These are phyloP conservation scores for Alternaria angustiovoidea DNA, from an alignment of 2,329 filamentous ascomycete genomes.

Conservation along the genomic window DNA sequence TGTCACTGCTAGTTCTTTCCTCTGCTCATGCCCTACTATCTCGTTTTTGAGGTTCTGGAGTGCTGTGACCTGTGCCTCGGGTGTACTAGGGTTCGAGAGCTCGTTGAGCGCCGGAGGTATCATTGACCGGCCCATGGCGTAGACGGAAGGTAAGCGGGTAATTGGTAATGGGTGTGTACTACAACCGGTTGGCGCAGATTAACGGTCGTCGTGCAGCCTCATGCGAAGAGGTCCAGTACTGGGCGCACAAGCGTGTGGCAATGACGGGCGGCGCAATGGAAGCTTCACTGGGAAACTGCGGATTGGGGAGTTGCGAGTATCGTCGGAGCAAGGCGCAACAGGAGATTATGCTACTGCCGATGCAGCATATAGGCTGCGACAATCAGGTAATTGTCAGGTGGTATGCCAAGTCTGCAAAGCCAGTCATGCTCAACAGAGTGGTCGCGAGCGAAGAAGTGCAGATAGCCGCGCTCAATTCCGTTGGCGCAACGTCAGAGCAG, in stretches of 20 bases:
- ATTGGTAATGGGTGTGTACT: conserved; percentile 16
- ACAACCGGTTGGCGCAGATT: conserved; percentile 18
- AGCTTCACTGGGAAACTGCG: conserved; percentile 6
- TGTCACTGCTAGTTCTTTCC: conserved; percentile 80
- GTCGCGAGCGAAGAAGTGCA: conserved; percentile 6
- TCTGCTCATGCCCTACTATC: conserved; percentile 84
- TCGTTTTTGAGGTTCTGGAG: conserved; percentile 85
- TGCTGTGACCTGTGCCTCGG: conserved; percentile 59
- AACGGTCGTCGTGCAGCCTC: conserved; percentile 13
- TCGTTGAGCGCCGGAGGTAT: conserved; percentile 49
- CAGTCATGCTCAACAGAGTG: neutral
- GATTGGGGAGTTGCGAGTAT: conserved; percentile 7
- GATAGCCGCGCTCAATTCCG: conserved; percentile 12
- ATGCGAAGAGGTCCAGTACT: conserved; percentile 9
- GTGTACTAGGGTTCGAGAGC: conserved; percentile 48
- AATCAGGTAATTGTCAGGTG: neutral
- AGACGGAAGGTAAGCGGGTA: conserved; percentile 8
- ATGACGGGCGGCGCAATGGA: conserved; percentile 8
- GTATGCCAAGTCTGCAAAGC: neutral
- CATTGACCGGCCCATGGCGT: conserved; percentile 46
- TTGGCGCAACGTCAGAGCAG: conserved; percentile 13
- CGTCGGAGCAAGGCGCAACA: conserved; percentile 26
- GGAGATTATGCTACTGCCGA: conserved; percentile 11
- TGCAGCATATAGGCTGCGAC: conserved; percentile 5
- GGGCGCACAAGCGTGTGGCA: conserved; percentile 10